These are phyloP conservation scores for Termitomyces sp. DNA, from an alignment of 768 basidiomycete species.

Conservation along the genomic window DNA sequence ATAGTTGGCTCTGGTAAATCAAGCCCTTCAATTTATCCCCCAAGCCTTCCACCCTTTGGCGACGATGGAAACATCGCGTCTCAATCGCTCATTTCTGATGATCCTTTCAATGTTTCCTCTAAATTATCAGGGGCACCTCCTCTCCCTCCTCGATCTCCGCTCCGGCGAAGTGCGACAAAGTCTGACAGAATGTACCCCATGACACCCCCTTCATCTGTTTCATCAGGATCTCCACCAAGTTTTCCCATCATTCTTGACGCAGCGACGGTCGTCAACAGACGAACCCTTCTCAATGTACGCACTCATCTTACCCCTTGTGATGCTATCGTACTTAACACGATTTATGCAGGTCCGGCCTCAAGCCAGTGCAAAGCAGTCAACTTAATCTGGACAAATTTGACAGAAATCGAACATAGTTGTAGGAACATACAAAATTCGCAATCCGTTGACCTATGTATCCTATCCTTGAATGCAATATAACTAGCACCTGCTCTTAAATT, in stretches of 20 bases:
- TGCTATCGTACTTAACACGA: neutral
- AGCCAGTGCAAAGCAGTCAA: neutral
- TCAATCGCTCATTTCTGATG: constrained; percentile 14
- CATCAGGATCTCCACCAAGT: constrained; percentile 23
- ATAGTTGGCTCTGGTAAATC: constrained; percentile 19
- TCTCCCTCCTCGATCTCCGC: constrained; percentile 17
- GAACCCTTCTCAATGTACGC: constrained; percentile 34
- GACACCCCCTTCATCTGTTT: constrained; percentile 35
- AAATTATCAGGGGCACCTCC: constrained; percentile 13
- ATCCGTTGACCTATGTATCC: neutral
- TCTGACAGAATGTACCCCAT: constrained; percentile 26
- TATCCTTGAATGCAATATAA: neutral
- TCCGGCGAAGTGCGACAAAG: constrained; percentile 19
- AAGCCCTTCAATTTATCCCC: constrained; percentile 46
- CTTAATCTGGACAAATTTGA: neutral
- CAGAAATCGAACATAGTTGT: neutral
- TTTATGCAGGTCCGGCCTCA: constrained; percentile 21
- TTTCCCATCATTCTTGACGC: constrained; percentile 21
- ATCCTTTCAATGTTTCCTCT: neutral
- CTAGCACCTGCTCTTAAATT: neutral
- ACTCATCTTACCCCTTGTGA: neutral
- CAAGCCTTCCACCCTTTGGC: constrained; percentile 32
- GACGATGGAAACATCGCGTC: constrained; percentile 23
- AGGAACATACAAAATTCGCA: neutral
- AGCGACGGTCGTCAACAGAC: constrained; percentile 18